Evolutionary conservation across 2,329 filamentous ascomycete species (phyloP), one percentile per base, ranked within the genome.

Genomic region (Fusarium acutatum): DNA sequence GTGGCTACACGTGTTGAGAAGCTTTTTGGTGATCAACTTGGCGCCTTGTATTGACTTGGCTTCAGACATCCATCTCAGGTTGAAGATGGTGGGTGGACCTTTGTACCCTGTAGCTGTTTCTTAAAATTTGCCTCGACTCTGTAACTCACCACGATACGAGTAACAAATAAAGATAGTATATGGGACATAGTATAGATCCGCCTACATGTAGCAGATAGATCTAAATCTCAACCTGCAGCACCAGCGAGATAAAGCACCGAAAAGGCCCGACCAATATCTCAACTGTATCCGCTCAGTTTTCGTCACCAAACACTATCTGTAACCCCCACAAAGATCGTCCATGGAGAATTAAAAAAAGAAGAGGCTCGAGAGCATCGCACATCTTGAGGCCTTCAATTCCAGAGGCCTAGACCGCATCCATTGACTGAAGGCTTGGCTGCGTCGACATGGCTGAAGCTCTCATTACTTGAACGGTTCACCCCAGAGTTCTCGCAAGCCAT

Each of bases 401-500:
- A 38, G 41, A 59, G 35, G 54, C 32, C 67, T 20, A 63, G 62
- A 60, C 52, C 52, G 44, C 24, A 56, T 15, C 20, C 56, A 50
- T 50, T 38, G 30, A 22, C 26, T 46, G 50, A 60, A 40, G 53
- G 46, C 71, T 72, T 73, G 71, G 71, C 71, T 73, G 71, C 63
- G 28, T 59, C 41, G 10, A 60, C 43, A 56, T 50, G 58, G 34
- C 34, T 63, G 58, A 67, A 64, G 54, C 22, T 71, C 62, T 40
- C 22, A 35, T 7, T 2, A 17, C 24, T 28, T 54, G 34, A 40
- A 54, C 61, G 54, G 57, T 49, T 72, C 67, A 72, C 71, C 67
- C 71, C 71, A 69, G 71, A 60, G 46, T 74, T 56, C 13, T 67
- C 71, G 67, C 58, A 73, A 73, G 32, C 57, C 26, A 40, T n/a